Evolutionary conservation across 208 protist species (phyloP), one percentile per base, ranked within the genome.

Genomic region (Leishmania turanica): DNA sequence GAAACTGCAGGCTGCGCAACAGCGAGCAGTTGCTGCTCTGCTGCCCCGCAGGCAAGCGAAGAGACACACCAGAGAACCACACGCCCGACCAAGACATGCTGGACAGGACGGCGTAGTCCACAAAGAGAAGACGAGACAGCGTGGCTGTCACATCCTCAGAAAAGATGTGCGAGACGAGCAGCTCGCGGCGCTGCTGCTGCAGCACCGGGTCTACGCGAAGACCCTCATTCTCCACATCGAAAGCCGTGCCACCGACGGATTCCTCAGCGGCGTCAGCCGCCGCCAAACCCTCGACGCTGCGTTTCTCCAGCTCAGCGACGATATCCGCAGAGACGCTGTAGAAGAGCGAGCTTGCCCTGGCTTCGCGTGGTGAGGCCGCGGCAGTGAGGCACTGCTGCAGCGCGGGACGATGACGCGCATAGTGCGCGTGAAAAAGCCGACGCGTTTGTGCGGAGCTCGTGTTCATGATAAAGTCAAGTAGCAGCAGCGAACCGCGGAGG

Each of bases 121-220:
- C 83, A 19, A 93, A 62, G 15, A 93, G 87, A 51, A 96, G 86
- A 24, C 87, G 88, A 40, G 89, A 88, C 27, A 95, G 84, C 53
- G 84, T 77, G n/a, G 84, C 87, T 24, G 90, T 78, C 13, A 83
- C 86, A 27, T 92, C 85, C 8, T 82, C 73, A 47, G 88, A 88
- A 65, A 96, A 90, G 34, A 93, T n/a, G 72, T 90, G 84, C 13
- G 84, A 49, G 24, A 82, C 86, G 60, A 94, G 81, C 17, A 95
- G 82, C 68, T 88, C 84, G 34, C 89, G 85, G 21, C 92, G 92
- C 68, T 92, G 82, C 82, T 91, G 87, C 70, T 93, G 89, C 31
- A 86, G 75, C 7, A 68, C 19, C 27, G 88, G 84, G 53, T 93
- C 77, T 7, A 93, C 85, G 42, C 71, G 79, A 65, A 88, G 86